Conservation (phyloP, 495 filamentous ascomycete genomes). For the Tuber borchii region DNA sequence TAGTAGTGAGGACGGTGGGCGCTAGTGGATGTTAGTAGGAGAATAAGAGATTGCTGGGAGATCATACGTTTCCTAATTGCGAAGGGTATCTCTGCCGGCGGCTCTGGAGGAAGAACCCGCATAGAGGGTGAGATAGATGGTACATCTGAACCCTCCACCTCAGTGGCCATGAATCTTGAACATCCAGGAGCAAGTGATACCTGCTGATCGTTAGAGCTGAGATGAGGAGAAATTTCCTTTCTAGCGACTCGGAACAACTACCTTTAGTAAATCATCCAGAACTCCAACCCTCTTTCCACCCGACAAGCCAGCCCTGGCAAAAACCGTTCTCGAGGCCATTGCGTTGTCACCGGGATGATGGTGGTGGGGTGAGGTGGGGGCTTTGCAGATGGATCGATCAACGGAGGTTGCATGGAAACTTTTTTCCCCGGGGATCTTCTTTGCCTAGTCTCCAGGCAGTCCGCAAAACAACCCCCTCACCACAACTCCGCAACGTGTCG, state of each 20-base stretch:
- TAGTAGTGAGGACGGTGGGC: conserved; percentile 64
- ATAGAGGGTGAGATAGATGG: conserved; percentile 15
- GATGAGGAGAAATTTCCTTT: neutral
- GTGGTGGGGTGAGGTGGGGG: conserved; percentile 5
- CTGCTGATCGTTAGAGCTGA: conserved; percentile 8
- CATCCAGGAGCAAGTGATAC: neutral
- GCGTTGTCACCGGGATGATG: conserved; percentile 3
- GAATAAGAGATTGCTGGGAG: neutral
- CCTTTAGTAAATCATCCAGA: conserved; percentile 24
- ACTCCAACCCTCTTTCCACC: conserved; percentile 6
- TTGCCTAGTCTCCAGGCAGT: conserved; percentile 14
- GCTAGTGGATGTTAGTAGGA: conserved; percentile 42
- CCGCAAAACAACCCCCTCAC: conserved; percentile 6
- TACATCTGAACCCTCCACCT: conserved; percentile 45
- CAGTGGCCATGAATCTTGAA: conserved; percentile 73
- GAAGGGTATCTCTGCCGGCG: conserved; percentile 23
- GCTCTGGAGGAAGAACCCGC: conserved; percentile 19
- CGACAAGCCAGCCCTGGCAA: conserved; percentile 11
- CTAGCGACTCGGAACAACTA: neutral
- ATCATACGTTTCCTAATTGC: conserved; percentile 34
- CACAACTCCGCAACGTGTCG: conserved; percentile 4
- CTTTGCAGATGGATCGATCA: conserved; percentile 8
- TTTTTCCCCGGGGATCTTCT: conserved; percentile 20
- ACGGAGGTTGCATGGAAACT: conserved; percentile 31
- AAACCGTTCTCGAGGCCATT: conserved; percentile 29